Base-by-base conservation (phyloP, 768 basidiomycete genomes). In the Lentinus brumalis region DNA sequence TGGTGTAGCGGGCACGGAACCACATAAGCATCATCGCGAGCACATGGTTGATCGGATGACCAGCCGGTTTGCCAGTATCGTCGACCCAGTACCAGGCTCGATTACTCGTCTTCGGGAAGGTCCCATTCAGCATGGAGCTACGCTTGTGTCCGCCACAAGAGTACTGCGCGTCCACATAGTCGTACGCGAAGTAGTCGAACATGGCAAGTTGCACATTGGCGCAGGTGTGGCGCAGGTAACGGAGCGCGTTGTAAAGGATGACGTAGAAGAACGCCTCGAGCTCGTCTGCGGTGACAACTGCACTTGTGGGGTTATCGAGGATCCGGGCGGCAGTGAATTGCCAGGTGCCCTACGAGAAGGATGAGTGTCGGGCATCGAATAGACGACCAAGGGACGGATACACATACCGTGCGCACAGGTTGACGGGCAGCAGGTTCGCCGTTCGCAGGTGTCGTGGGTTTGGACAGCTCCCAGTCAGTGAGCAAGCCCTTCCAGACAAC, bases 381-480 rank as follows among this genome's bases (percentile, higher is more conserved):
- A 57, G 62, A 35, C 57, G 61, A 45, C 10, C 7, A 7, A n/a
- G 18, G 44, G 7, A 18, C 16, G 44, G 44, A 45, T 4, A 47
- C 18, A 44, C 18, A 3, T 32, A 54, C 53, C n/a, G 53, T 54
- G 14, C 53, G 45, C 16, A 29, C 31, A 12, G 55, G 54, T 15
- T 52, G 53, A 21, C 41, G n/a, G 1, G 32, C n/a, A n/a, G 29
- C 14, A 4, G 26, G n/a, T 11, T 18, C 41, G 35, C 7, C 35
- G 11, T 59, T 18, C 8, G 35, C 29, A n/a, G 42, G 5, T 12
- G 18, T 35, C 35, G 40, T 18, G 5, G 29, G 47, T 12, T 42
- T 54, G 16, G 53, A 47, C n/a, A 49, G 38, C 26, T 60, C 59
- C 59, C 59, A 55, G 47, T 60, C 59, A 5, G 15, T 40, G 45